A percentile compares a stretch with the other conserved stretches of the same genome.
Evolutionary conservation across 495 filamentous ascomycete species (phyloP).

Genomic region (Achaetomiella virescens): DNA sequence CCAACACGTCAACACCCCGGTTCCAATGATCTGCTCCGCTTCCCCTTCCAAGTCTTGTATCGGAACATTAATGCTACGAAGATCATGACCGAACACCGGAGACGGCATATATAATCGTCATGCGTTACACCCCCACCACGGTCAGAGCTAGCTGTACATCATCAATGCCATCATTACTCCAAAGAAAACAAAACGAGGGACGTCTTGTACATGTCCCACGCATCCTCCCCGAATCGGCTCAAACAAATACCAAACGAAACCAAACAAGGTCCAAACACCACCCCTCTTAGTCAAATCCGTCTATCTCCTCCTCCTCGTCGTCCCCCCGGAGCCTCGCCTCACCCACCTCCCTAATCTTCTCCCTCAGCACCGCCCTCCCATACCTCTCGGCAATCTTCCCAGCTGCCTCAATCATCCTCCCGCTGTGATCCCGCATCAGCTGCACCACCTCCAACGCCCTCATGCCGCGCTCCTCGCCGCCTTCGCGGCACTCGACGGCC

Average conservation of each 20-base stretch:
- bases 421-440: slow-evolving; percentile 69
- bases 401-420: slow-evolving; percentile 80
- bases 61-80: no score
- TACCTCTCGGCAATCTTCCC: slow-evolving; percentile 77
- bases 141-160: neutral
- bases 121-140: neutral
- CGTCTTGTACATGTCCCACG: neutral
- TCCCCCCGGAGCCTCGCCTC: slow-evolving; percentile 51
- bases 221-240: neutral
- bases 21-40: no score
- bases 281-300: neutral
- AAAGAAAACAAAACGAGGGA: slow-evolving; percentile 1
- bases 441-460: slow-evolving; percentile 78
- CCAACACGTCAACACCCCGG: no score
- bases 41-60: no score
- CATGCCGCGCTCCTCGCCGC: slow-evolving; percentile 80
- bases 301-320: slow-evolving; percentile 7
- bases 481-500: slow-evolving; percentile 81
- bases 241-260: neutral
- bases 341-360: slow-evolving; percentile 78
- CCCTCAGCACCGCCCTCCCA: slow-evolving; percentile 65
- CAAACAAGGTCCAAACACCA: slow-evolving; percentile 3
- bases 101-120: neutral
- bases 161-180: slow-evolving; percentile 10
- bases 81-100: no score